These are phyloP conservation scores for Misopates orontium DNA, from an alignment of 257 asterid genomes.

Conservation along the genomic window DNA sequence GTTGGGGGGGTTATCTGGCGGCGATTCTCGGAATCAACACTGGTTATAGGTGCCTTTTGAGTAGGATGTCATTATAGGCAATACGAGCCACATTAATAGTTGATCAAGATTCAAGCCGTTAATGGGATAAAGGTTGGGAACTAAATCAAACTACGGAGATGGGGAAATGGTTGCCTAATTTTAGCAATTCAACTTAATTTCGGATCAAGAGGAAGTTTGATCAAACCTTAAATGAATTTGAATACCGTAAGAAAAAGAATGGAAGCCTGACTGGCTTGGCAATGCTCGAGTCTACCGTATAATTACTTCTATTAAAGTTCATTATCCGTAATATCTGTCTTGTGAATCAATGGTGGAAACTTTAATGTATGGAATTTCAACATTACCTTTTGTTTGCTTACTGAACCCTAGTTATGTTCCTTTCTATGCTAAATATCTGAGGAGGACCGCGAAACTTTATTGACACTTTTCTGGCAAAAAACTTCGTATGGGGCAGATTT, in stretches of 20 bases:
- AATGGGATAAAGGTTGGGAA: too few species aligned
- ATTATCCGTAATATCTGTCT: background rate
- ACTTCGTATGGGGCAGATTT: slow-evolving; percentile 15
- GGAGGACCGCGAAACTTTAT: background rate
- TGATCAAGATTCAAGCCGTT: too few species aligned
- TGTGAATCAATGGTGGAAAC: background rate
- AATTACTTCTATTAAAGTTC: background rate
- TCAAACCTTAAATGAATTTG: slow-evolving; percentile 15
- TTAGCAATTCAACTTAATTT: background rate
- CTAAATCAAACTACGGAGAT: background rate
- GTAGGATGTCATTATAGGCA: too few species aligned
- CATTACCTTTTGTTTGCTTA: background rate
- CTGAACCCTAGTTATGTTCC: too few species aligned
- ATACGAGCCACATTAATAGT: too few species aligned
- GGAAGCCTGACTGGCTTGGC: background rate
- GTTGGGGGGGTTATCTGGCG: too few species aligned
- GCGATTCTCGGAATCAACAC: too few species aligned
- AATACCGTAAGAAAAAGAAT: background rate
- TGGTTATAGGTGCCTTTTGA: too few species aligned
- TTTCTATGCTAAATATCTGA: background rate
- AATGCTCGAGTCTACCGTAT: background rate
- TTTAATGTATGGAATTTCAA: background rate
- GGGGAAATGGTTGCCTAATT: slow-evolving; percentile 1
- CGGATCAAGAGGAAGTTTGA: slow-evolving; percentile 2
- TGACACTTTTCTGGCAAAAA: background rate